Percentiles rank a stretch among this genome's conserved stretches.
These are phyloP conservation scores for Chaetoceros tenuissimus DNA, from an alignment of 108 stramenopile genomes.

Conservation along the genomic window DNA sequence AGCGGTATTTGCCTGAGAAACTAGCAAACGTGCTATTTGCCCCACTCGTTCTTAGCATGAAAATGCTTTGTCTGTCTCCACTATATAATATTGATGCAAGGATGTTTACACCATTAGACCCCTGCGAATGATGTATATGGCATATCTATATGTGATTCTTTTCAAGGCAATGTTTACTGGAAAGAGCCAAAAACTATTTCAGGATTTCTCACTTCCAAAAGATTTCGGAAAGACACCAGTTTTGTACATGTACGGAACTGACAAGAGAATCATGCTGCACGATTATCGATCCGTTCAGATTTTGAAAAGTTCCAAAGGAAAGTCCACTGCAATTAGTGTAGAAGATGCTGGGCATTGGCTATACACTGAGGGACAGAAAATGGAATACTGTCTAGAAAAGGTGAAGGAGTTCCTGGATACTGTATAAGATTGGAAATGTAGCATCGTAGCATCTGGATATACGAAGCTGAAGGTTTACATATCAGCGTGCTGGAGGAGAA, in stretches of 20 bases:
- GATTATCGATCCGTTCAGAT: constrained; percentile 19
- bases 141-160: constrained; percentile 26
- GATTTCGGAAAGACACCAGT: constrained; percentile 34
- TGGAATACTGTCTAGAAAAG: not conserved
- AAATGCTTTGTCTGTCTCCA: constrained; percentile 12
- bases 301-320: constrained; percentile 28
- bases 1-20: constrained; percentile 15
- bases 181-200: not conserved
- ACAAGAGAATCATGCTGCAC: constrained; percentile 43
- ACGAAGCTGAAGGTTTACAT: too few relatives aligned
- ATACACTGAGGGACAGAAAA: constrained; percentile 7
- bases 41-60: constrained; percentile 7
- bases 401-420: not conserved
- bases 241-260: constrained; percentile 35
- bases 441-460: too few relatives aligned
- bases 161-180: constrained; percentile 12
- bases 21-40: constrained; percentile 11
- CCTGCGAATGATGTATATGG: constrained; percentile 23
- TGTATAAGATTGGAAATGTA: too few relatives aligned
- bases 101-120: constrained; percentile 1
- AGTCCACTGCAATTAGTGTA: constrained; percentile 21
- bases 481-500: too few relatives aligned
- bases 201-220: constrained; percentile 13
- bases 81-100: constrained; percentile 7
- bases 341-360: constrained; percentile 46